These are phyloP conservation scores for Xenoacremonium recifei DNA, from an alignment of 2,329 filamentous ascomycete species.

Conservation along the genomic window DNA sequence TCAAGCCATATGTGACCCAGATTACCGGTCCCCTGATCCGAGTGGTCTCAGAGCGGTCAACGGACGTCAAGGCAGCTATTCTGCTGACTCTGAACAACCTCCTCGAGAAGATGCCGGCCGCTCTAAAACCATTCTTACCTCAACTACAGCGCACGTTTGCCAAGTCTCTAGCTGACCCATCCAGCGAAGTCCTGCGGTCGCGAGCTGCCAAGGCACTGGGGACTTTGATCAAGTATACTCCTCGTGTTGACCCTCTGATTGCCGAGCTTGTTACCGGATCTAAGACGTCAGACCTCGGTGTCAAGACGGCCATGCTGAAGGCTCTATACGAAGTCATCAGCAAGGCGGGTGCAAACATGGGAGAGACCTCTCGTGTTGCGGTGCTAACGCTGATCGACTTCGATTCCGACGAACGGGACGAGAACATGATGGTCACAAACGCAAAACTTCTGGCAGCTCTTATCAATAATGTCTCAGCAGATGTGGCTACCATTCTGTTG, in stretches of 20 bases:
- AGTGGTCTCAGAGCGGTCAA: slow-evolving; percentile 94
- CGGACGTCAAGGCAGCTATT: slow-evolving; percentile 94
- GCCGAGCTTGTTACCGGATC: slow-evolving; percentile 91
- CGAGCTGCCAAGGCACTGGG: slow-evolving; percentile 92
- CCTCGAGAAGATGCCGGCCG: slow-evolving; percentile 92
- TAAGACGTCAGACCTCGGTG: slow-evolving; percentile 80
- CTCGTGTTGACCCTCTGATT: slow-evolving; percentile 91
- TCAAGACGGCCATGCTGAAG: slow-evolving; percentile 94
- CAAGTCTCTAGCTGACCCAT: slow-evolving; percentile 88
- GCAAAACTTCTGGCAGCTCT: slow-evolving; percentile 87
- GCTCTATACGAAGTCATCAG: slow-evolving; percentile 94
- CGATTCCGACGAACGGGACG: slow-evolving; percentile 72
- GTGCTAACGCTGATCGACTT: slow-evolving; percentile 87
- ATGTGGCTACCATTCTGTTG: slow-evolving; percentile 58
- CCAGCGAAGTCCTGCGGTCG: slow-evolving; percentile 82
- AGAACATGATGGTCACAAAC: slow-evolving; percentile 82
- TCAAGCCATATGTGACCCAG: slow-evolving; percentile 95
- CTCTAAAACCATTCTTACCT: slow-evolving; percentile 94
- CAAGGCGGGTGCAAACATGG: slow-evolving; percentile 94
- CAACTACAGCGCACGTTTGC: slow-evolving; percentile 97
- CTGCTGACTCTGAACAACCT: slow-evolving; percentile 91
- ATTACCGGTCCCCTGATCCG: slow-evolving; percentile 97
- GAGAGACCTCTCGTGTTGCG: slow-evolving; percentile 80
- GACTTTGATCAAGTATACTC: slow-evolving; percentile 92
- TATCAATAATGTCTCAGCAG: slow-evolving; percentile 77